Base-by-base conservation (phyloP, 208 protist genomes). In the Novymonas esmeraldas region DNA sequence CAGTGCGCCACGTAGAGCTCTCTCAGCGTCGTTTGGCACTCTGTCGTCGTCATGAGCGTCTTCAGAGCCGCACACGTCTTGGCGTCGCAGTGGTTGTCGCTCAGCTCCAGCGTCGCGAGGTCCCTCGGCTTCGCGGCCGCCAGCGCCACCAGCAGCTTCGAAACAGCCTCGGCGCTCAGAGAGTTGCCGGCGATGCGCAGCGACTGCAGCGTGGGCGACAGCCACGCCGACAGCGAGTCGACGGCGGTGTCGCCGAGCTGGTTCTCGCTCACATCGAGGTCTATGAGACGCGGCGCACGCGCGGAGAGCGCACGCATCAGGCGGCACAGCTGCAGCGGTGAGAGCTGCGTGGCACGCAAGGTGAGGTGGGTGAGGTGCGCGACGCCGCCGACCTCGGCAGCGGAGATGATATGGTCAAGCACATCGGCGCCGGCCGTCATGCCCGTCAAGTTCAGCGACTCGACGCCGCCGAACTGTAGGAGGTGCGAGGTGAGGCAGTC, bases 241-340 rank as follows among this genome's bases (percentile, higher is more conserved):
- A 62, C 22, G 31, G 72, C 75, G 0, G 36, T 62, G 62, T 92
- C 82, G 14, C 65, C 50, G n/a, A 93, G 24, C 10, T 63, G 64
- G 51, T 89, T 93, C 22, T 71, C 79, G 56, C 78, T 78, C 34
- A 93, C 31, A 57, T 85, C 82, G 6, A 93, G 70, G 33, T 71
- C 62, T 16, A 50, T 56, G 6, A 93, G 64, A 14, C 59, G 56
- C 6, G 70, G 63, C n/a, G 67, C 61, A 6, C 69, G 61, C 14
- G 42, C 22, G 44, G 39, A 55, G 6, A 80, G 68, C 1, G 36
- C 22, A 16, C 0, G 24, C 22, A 81, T 44, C 5, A 77, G 59
- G 45, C 46, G 52, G 4, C 49, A 31, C 31, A 71, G 38, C 31
- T 64, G 57, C n/a, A 63, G 24, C 5, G 66, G 38, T 1, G 68